Conservation (phyloP, 306 rosid species). For the Dicorynia guianensis region DNA sequence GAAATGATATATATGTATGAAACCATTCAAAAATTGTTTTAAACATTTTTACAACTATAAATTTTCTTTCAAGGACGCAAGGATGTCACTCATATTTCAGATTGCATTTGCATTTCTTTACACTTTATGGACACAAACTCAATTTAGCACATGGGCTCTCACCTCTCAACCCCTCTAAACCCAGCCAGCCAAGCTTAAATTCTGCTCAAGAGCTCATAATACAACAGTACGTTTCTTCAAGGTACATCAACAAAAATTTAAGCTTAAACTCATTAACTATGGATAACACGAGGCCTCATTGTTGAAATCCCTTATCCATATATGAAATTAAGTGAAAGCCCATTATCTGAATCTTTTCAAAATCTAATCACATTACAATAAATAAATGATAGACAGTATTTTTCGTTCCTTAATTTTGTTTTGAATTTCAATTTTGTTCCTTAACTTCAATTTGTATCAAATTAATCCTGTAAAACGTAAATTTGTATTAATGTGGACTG, state of each 20-base stretch:
- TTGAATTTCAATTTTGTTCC: too few relatives aligned
- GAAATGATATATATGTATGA: neutral
- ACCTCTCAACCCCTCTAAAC: neutral
- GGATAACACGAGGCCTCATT: neutral
- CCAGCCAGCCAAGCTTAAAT: neutral
- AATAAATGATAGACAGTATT: too few relatives aligned
- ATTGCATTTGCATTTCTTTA: neutral
- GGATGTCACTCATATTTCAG: neutral
- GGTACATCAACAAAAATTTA: too few relatives aligned
- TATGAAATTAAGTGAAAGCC: neutral
- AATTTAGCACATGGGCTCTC: too few relatives aligned
- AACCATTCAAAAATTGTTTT: neutral
- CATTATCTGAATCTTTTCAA: neutral
- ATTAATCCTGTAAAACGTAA: too few relatives aligned
- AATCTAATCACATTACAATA: neutral
- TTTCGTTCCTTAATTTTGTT: too few relatives aligned
- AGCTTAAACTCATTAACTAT: too few relatives aligned
- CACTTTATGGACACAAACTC: too few relatives aligned
- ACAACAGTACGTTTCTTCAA: too few relatives aligned
- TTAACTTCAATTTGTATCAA: too few relatives aligned
- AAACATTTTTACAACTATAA: neutral
- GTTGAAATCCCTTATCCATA: neutral
- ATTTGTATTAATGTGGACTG: too few relatives aligned
- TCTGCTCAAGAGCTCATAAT: too few relatives aligned
- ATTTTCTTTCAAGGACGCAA: constrained; percentile 17